These are phyloP conservation scores for Lentinula aciculospora DNA, from an alignment of 768 basidiomycete genomes.

Conservation along the genomic window DNA sequence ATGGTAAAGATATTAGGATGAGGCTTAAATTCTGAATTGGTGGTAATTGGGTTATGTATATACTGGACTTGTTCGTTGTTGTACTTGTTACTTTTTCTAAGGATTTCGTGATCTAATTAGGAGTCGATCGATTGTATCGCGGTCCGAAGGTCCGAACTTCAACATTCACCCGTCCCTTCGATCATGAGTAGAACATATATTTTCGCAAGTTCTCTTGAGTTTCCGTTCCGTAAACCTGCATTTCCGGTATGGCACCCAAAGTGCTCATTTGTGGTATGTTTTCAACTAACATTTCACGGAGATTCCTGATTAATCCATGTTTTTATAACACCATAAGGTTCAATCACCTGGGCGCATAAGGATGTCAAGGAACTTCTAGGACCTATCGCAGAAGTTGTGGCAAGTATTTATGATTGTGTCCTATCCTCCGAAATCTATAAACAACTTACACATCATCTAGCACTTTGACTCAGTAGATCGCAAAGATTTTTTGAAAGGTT, in stretches of 20 bases:
- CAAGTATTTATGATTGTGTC: conserved; percentile 45
- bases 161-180: not conserved
- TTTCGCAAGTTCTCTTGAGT: not conserved
- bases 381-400: conserved; percentile 69
- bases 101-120: too few species aligned
- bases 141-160: conserved; percentile 4
- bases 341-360: conserved; percentile 77
- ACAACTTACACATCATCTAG: conserved; percentile 22
- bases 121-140: too few species aligned
- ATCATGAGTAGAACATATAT: not conserved
- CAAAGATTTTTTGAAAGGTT: conserved; percentile 60
- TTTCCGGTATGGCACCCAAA: conserved; percentile 5
- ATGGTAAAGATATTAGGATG: not conserved
- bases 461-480: conserved; percentile 55
- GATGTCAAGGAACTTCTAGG: conserved; percentile 63
- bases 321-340: conserved; percentile 40
- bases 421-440: not conserved
- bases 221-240: not conserved
- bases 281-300: too few species aligned
- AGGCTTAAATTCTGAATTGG: too few species aligned
- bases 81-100: too few species aligned
- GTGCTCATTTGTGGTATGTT: conserved; percentile 10
- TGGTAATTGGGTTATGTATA: not conserved
- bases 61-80: too few species aligned
- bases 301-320: not conserved